Evolutionary conservation across 2,329 filamentous ascomycete genomes (phyloP), one percentile per base, ranked within the genome.

Genomic region (Talaromyces amestolkiae): DNA sequence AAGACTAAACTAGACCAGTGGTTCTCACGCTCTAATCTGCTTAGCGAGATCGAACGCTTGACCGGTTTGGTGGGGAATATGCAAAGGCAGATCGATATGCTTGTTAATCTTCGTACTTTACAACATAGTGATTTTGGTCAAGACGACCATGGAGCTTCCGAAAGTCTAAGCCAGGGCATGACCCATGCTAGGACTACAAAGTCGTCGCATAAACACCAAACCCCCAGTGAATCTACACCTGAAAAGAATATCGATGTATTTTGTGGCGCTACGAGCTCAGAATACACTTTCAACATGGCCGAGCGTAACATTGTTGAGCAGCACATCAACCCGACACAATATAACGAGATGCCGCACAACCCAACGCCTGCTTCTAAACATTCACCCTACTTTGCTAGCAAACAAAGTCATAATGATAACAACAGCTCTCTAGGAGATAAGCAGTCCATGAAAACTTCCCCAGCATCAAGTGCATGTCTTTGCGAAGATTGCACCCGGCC

Each of bases 41-140:
- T 24, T 37, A 56, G 53, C 37, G 53, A 56, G 53, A 56, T 56
- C 37, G 53, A 56, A 39, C 53, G 53, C 31, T 56, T 56, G 19
- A 56, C 53, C n/a, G 19, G 33, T 15, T 56, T 56, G 31, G 53
- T 56, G 13, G 33, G 22, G 19, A 56, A 56, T 19, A 56, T 56
- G 53, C 53, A 56, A 39, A 56, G 15, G 3, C 53, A 39, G 53
- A 56, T 56, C 37, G 53, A 56, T 17, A 39, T 56, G n/a, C 33
- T 56, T 39, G 53, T 39, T 31, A 37, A 37, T 24, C 1, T 39
- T 15, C 33, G 33, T 56, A 39, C 19, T 31, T 31, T 31, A 1
- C 6, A 15, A 6, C 53, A 56, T 22, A 24, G n/a, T 22, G 10
- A 22, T 56, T 19, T 8, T 22, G 33, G 37, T 24, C 53, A 39